A percentile compares a stretch with the other conserved stretches of the same genome.
These are phyloP conservation scores for Heterobasidion occidentale DNA, from an alignment of 1,284 basidiomycete species.

Conservation along the genomic window DNA sequence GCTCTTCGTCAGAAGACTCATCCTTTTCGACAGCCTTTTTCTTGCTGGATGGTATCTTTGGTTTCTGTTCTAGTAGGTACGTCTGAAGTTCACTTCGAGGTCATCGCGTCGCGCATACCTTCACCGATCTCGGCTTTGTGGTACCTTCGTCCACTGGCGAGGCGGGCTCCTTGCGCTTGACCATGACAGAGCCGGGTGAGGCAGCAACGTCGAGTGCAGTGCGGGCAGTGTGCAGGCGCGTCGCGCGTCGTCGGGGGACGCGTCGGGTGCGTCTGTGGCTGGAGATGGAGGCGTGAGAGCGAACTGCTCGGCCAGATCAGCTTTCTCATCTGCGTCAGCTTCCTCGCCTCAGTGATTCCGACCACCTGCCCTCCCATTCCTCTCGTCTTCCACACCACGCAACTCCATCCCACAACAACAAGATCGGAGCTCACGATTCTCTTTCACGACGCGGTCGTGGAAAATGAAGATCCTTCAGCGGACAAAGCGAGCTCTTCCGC, in stretches of 20 bases:
- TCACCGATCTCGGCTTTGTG: neutral
- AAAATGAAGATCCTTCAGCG: constrained; percentile 77
- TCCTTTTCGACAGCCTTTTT: neutral
- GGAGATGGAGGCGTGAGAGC: too few relatives aligned
- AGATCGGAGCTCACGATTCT: too few relatives aligned
- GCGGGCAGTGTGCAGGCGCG: too few relatives aligned
- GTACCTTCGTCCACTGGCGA: neutral
- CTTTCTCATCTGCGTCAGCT: too few relatives aligned
- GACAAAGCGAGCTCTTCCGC: constrained; percentile 67
- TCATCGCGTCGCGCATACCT: neutral
- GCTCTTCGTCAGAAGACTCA: neutral
- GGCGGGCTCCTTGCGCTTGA: neutral
- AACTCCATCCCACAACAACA: too few relatives aligned
- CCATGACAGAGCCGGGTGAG: neutral
- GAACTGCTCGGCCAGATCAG: too few relatives aligned
- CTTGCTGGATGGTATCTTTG: neutral
- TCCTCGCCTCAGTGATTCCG: too few relatives aligned
- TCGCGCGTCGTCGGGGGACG: too few relatives aligned
- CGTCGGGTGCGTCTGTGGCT: too few relatives aligned
- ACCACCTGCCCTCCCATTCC: too few relatives aligned
- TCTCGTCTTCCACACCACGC: too few relatives aligned
- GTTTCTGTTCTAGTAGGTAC: neutral
- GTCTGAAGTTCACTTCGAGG: neutral
- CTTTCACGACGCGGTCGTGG: constrained; percentile 40
- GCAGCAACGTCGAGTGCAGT: too few relatives aligned